Percentiles rank a stretch among this genome's conserved stretches.
Evolutionary conservation across 179 eudicot genomes (phyloP).

Genomic region (Patellifolia procumbens): DNA sequence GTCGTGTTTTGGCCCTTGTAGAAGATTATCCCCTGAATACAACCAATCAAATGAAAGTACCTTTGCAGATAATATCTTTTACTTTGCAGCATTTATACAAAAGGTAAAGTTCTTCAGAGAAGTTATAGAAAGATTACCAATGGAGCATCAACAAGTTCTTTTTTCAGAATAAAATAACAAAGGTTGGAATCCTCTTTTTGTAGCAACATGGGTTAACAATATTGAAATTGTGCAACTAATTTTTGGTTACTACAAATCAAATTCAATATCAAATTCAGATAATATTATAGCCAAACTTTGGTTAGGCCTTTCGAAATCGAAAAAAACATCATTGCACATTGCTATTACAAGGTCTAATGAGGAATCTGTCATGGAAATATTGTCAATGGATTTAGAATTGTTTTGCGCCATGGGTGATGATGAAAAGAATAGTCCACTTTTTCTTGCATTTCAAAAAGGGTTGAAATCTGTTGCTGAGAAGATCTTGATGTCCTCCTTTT

Average conservation of each 20-base stretch:
- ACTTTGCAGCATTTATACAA: neutral
- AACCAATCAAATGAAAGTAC: too few relatives aligned
- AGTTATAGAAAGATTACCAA: slow-evolving; percentile 3
- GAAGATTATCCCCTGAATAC: too few relatives aligned
- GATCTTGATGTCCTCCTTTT: slow-evolving; percentile 9
- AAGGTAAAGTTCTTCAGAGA: neutral
- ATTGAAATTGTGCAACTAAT: neutral
- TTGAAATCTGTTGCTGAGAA: neutral
- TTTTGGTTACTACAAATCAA: neutral
- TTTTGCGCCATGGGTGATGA: neutral
- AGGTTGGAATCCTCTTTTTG: neutral
- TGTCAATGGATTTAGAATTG: slow-evolving; percentile 13
- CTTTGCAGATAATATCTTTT: slow-evolving; percentile 2
- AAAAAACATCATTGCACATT: neutral
- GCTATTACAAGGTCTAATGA: neutral
- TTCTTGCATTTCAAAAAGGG: slow-evolving; percentile 3
- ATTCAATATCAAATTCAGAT: neutral
- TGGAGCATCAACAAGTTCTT: neutral
- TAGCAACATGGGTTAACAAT: neutral
- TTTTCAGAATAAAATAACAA: neutral
- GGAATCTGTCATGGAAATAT: slow-evolving; percentile 9
- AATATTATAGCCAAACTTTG: slow-evolving; percentile 1
- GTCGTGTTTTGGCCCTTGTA: too few relatives aligned
- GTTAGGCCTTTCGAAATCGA: neutral
- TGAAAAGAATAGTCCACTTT: neutral